A percentile compares a stretch with the other conserved stretches of the same genome.
These are phyloP conservation scores for Spirogloea muscicola DNA, from an alignment of 139 green algal species.

Conservation along the genomic window DNA sequence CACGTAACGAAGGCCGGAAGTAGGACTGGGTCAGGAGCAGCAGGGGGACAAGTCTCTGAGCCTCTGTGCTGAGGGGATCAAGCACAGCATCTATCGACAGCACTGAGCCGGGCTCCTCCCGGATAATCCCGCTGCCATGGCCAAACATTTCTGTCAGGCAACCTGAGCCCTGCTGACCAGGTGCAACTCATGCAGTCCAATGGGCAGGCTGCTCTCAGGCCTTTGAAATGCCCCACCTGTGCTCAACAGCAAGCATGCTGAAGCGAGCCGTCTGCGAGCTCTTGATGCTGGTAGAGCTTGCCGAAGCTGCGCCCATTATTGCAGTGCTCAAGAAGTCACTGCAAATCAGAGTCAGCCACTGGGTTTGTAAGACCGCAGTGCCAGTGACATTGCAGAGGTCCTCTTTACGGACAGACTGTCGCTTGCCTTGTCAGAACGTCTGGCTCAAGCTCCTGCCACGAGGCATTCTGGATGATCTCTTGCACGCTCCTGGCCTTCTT, in stretches of 20 bases:
- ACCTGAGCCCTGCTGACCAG: too few relatives aligned
- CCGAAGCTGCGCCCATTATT: constrained; percentile 36
- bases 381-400: too few relatives aligned
- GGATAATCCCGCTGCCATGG: constrained; percentile 11
- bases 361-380: too few relatives aligned
- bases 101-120: constrained; percentile 10
- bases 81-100: constrained; percentile 47
- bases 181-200: too few relatives aligned
- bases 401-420: too few relatives aligned
- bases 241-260: not conserved
- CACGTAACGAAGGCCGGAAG: constrained; percentile 34
- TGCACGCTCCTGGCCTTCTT: not conserved
- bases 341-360: too few relatives aligned
- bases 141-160: too few relatives aligned
- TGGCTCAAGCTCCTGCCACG: constrained; percentile 2
- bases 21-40: constrained; percentile 55
- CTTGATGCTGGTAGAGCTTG: not conserved
- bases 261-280: not conserved
- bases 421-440: constrained; percentile 38
- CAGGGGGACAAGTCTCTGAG: constrained; percentile 52
- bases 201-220: too few relatives aligned
- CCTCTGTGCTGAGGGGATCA: constrained; percentile 53
- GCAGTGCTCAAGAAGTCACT: constrained; percentile 47
- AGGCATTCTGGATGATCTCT: not conserved
- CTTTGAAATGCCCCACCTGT: too few relatives aligned